These are phyloP conservation scores for Amyloporia xantha DNA, from an alignment of 768 basidiomycete species.

Conservation along the genomic window DNA sequence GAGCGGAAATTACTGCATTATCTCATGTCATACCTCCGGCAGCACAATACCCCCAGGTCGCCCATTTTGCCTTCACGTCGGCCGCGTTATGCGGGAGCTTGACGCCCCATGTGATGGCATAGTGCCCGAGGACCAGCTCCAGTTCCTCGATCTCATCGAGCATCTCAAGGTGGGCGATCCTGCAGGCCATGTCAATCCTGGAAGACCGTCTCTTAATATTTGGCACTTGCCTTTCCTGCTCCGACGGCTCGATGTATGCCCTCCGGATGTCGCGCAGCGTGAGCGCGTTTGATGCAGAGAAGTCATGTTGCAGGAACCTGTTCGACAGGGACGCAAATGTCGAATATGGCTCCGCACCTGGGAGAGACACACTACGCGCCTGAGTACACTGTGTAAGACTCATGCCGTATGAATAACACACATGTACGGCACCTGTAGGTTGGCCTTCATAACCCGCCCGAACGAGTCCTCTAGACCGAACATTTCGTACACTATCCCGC, in stretches of 20 bases:
- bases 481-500: constrained; percentile 86
- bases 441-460: constrained; percentile 88
- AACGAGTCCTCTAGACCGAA: constrained; percentile 83
- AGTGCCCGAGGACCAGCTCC: constrained; percentile 83
- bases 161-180: constrained; percentile 76
- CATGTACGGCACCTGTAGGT: constrained; percentile 55
- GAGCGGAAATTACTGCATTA: too few relatives aligned
- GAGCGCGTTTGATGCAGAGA: constrained; percentile 46
- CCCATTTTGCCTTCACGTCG: constrained; percentile 11
- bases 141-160: constrained; percentile 95
- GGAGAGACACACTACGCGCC: constrained; percentile 68
- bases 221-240: constrained; percentile 48
- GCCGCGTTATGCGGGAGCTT: constrained; percentile 9
- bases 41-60: constrained; percentile 17
- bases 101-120: constrained; percentile 79
- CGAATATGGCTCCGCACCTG: constrained; percentile 61
- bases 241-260: constrained; percentile 37
- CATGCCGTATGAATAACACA: neutral
- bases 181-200: constrained; percentile 21
- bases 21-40: too few relatives aligned
- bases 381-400: constrained; percentile 24
- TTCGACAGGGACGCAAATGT: constrained; percentile 47
- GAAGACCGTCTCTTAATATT: neutral
- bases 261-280: constrained; percentile 67
- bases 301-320: constrained; percentile 56